A percentile compares a stretch with the other conserved stretches of the same genome.
Evolutionary conservation across 495 filamentous ascomycete genomes (phyloP).

Genomic region (Xanthoparmelia taractica): DNA sequence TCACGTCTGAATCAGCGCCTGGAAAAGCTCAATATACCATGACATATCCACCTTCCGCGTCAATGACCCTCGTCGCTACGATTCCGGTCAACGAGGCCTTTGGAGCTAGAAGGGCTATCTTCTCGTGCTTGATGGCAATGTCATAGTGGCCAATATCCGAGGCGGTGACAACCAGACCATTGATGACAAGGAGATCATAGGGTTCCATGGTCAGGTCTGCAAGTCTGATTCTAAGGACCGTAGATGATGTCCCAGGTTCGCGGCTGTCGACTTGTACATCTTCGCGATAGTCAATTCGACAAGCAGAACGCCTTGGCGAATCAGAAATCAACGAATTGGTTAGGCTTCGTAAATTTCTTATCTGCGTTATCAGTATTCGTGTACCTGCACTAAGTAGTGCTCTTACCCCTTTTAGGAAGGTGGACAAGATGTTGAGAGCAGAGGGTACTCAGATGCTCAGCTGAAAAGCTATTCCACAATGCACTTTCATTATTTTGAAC

Average conservation of each 20-base stretch:
- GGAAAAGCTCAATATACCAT: conserved; percentile 30
- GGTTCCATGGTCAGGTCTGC: conserved; percentile 8
- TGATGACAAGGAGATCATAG: conserved; percentile 38
- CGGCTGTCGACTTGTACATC: neutral
- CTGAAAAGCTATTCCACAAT: too few species aligned
- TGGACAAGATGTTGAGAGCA: neutral
- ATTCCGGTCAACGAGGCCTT: conserved; percentile 11
- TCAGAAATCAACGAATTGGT: neutral
- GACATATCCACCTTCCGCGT: conserved; percentile 44
- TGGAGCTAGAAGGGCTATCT: conserved; percentile 40
- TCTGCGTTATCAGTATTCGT: conserved; percentile 6
- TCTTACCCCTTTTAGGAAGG: neutral
- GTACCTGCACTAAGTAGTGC: neutral
- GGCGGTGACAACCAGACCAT: conserved; percentile 44
- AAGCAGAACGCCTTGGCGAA: neutral
- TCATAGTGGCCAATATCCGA: conserved; percentile 39
- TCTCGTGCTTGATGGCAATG: conserved; percentile 47
- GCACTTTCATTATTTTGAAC: neutral
- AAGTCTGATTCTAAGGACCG: neutral
- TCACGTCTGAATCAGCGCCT: neutral
- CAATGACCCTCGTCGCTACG: conserved; percentile 32
- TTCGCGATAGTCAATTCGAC: neutral
- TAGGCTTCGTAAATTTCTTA: conserved; percentile 4
- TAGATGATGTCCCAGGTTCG: neutral
- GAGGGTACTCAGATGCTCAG: too few species aligned